Percentiles rank a stretch among this genome's conserved stretches.
Conservation (phyloP, 2,329 filamentous ascomycete species). For the Byssochlamys sp. region DNA sequence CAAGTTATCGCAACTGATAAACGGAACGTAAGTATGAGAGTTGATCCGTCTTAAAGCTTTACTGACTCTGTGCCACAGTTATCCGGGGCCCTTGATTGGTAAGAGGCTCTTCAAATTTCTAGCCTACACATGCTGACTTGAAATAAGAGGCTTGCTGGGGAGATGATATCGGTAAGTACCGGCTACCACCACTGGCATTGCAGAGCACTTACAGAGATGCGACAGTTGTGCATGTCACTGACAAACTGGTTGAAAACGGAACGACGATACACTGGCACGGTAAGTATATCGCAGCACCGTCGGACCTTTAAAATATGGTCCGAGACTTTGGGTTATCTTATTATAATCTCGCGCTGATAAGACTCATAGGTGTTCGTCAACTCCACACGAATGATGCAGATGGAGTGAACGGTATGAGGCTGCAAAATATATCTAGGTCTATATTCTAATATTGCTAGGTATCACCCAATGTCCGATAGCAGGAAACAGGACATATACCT, state of each 20-base stretch:
- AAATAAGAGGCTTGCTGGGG: neutral
- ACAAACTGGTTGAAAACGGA: conserved; percentile 5
- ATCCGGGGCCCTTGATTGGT: neutral
- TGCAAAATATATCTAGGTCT: neutral
- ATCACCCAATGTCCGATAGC: neutral
- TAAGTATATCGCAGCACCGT: neutral
- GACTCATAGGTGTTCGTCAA: neutral
- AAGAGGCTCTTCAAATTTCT: neutral
- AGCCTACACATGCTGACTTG: neutral
- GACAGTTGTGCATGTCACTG: conserved; percentile 1
- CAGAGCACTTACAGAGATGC: neutral
- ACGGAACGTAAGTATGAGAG: neutral
- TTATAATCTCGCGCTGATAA: neutral
- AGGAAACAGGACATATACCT: conserved; percentile 8
- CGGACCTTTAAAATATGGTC: neutral
- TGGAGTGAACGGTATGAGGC: conserved; percentile 1
- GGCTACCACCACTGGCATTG: neutral
- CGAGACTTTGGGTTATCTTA: neutral
- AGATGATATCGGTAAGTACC: neutral
- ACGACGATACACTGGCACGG: conserved; percentile 9
- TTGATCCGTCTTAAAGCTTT: neutral
- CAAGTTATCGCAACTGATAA: neutral
- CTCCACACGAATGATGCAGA: conserved; percentile 1
- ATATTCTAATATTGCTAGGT: neutral
- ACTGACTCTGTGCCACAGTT: neutral